Conservation (phyloP, 257 asterid genomes). For the Apocynum venetum region DNA sequence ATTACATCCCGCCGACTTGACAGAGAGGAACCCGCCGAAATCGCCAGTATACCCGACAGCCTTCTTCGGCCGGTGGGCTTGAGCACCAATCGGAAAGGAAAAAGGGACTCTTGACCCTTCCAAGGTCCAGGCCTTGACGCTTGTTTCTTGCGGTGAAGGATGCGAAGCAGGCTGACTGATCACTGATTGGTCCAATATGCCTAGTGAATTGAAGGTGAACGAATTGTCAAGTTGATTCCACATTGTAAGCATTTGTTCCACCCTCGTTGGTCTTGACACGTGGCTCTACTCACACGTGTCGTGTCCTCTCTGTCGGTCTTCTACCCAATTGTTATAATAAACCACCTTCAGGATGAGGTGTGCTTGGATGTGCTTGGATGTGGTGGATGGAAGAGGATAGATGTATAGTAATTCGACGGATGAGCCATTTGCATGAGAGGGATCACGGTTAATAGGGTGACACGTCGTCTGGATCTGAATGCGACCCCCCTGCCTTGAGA, state of each 20-base stretch:
- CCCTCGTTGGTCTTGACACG: constrained; percentile 61
- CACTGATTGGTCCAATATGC: constrained; percentile 68
- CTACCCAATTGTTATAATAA: constrained; percentile 41
- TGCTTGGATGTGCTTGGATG: constrained; percentile 48
- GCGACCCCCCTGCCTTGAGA: constrained; percentile 1
- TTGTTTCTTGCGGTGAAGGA: constrained; percentile 40
- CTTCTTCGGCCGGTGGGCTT: constrained; percentile 1
- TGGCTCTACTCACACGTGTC: constrained; percentile 80
- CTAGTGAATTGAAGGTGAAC: constrained; percentile 48
- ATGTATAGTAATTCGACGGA: background rate
- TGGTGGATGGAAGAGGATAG: constrained; percentile 17
- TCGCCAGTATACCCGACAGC: constrained; percentile 14
- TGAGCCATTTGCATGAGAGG: background rate
- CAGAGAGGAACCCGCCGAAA: constrained; percentile 11
- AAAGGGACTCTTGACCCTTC: constrained; percentile 46
- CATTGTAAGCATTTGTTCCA: constrained; percentile 81
- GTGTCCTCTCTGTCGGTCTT: constrained; percentile 78
- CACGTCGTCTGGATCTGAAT: constrained; percentile 28
- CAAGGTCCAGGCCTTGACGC: constrained; percentile 41
- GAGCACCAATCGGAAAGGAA: constrained; percentile 22
- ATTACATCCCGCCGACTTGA: constrained; percentile 59
- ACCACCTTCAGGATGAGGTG: constrained; percentile 35
- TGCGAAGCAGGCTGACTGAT: constrained; percentile 44
- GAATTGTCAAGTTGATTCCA: constrained; percentile 59
- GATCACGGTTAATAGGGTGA: constrained; percentile 30